Evolutionary conservation across 768 basidiomycete genomes (phyloP).

Genomic region (Ephemerocybe angulata): DNA sequence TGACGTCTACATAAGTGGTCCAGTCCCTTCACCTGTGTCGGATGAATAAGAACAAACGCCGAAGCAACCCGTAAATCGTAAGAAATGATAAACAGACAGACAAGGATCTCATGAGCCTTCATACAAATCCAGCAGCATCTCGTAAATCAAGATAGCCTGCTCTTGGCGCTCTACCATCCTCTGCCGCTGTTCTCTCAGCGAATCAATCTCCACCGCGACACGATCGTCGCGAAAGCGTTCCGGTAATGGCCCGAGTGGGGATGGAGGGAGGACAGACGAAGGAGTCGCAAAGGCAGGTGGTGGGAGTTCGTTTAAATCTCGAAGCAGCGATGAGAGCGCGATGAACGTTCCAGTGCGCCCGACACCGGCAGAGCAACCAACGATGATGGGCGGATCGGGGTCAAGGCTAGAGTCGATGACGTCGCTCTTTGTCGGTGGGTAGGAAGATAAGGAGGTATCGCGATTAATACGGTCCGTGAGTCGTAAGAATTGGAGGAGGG

Average conservation of each 20-base stretch:
- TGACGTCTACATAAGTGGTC: no score
- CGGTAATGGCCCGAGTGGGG: slow-evolving; percentile 59
- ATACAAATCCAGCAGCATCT: slow-evolving; percentile 40
- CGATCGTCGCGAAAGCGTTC: slow-evolving; percentile 47
- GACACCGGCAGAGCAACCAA: slow-evolving; percentile 84
- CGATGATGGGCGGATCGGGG: slow-evolving; percentile 72
- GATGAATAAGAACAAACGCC: background rate
- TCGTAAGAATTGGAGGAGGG: slow-evolving; percentile 56
- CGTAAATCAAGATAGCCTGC: slow-evolving; percentile 64
- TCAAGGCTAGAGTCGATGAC: slow-evolving; percentile 26
- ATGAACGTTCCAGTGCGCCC: slow-evolving; percentile 88
- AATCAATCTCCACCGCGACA: slow-evolving; percentile 71
- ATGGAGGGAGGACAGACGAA: slow-evolving; percentile 35
- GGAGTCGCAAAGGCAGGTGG: slow-evolving; percentile 28
- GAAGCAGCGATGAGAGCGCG: slow-evolving; percentile 74
- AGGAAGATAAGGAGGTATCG: slow-evolving; percentile 30
- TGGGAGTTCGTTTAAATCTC: slow-evolving; percentile 49
- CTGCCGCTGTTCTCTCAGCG: slow-evolving; percentile 73
- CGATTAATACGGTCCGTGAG: slow-evolving; percentile 66
- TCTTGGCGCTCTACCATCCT: slow-evolving; percentile 77
- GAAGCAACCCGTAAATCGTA: no score
- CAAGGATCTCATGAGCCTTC: slow-evolving; percentile 8
- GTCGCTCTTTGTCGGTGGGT: slow-evolving; percentile 18
- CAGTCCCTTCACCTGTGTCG: background rate
- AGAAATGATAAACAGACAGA: no score